Evolutionary conservation across 495 filamentous ascomycete genomes (phyloP), one percentile per base, ranked within the genome.

Genomic region (Penicillium silybi): DNA sequence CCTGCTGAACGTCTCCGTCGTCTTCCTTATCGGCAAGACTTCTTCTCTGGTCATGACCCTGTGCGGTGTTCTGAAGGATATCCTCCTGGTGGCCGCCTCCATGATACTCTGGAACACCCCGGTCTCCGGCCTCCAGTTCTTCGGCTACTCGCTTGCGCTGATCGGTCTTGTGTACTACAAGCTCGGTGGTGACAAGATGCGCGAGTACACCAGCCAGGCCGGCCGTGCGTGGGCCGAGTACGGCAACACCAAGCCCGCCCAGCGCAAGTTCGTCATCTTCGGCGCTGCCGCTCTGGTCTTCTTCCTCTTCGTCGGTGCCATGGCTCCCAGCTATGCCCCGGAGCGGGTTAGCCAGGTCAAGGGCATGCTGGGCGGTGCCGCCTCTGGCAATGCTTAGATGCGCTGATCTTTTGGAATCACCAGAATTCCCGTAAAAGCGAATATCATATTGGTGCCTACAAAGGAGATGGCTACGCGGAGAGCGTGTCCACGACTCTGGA

Each of bases 31-130:
- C 70, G 93, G 93, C 73, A 92, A 90, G 77, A 98, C 93, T 19
- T 97, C 92, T 0, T 92, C 90, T 44, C 82, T 98, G 39, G 90
- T 97, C 65, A 89, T 97, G 69, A 97, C 93, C 35, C 87, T 98
- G 44, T 97, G 90, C 72, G 93, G 93, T 76, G 92, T 98, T 52
- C 84, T 97, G 65, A 98, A 98, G 80, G 93, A 98, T 78, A 92
- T 98, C 58, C 83, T 98, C 53, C 87, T 98, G 25, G 92, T 98
- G 43, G 73, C 77, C 47, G 88, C 89, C 46, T 96, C 90, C 49
- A 93, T 97, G 81, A 63, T 88, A 54, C 86, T 98, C 69, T 96
- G 89, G 86, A 77, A 85, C 50, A 93, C 90, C 54, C 83, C 85
- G 19, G 86, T 98, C 62, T 81, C 88, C 18, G 68, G 67, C 41